Conservation (phyloP, 129 eudicot species). For the sunflower (Helianthus annuus) region DNA sequence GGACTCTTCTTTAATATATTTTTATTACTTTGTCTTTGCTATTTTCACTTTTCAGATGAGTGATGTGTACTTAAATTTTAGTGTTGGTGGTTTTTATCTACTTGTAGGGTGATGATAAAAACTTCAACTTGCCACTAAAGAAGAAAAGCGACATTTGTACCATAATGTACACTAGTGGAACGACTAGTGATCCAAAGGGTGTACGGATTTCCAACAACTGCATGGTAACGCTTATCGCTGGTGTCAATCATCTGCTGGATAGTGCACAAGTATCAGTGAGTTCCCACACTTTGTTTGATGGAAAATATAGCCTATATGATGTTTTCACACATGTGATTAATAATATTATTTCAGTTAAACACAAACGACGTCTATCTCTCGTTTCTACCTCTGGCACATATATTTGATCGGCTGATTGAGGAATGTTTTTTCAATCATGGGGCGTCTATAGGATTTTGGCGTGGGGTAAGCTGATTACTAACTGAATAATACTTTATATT, state of each 20-base stretch:
- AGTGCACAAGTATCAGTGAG: conserved; percentile 68
- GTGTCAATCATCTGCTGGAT: conserved; percentile 60
- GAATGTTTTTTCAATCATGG: conserved; percentile 84
- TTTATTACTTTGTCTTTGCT: not conserved
- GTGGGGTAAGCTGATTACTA: conserved; percentile 77
- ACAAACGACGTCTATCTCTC: conserved; percentile 78
- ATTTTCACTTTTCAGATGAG: not conserved
- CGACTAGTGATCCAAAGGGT: conserved; percentile 99
- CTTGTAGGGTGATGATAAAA: conserved; percentile 67
- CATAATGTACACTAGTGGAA: conserved; percentile 98
- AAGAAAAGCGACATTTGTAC: conserved; percentile 84
- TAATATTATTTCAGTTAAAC: conserved; percentile 45
- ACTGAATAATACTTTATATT: too few species aligned
- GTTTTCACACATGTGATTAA: conserved; percentile 3
- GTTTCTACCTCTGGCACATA: conserved; percentile 95
- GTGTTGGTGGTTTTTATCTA: conserved; percentile 7
- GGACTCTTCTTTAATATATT: not conserved
- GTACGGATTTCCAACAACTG: conserved; percentile 72
- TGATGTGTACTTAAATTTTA: not conserved
- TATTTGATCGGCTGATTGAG: conserved; percentile 91
- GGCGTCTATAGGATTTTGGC: conserved; percentile 95
- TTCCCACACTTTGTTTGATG: conserved; percentile 17
- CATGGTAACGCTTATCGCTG: conserved; percentile 79
- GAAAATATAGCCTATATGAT: not conserved
- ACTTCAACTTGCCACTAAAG: conserved; percentile 66